Conservation (phyloP, 495 filamentous ascomycete species). For the Cryomyces minteri region DNA sequence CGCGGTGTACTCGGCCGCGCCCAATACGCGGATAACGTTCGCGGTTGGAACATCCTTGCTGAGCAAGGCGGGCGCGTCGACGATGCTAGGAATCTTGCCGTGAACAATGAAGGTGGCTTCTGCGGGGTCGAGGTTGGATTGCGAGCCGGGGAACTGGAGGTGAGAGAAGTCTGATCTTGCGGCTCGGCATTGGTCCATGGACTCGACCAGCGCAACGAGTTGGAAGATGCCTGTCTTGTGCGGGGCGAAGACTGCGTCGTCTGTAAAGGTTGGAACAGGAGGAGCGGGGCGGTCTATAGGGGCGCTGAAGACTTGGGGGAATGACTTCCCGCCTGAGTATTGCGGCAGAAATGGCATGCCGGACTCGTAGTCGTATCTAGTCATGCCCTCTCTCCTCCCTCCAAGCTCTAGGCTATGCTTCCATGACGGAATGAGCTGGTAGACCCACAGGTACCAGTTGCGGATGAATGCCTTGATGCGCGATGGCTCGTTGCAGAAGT, state of each 20-base stretch:
- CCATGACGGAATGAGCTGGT: conserved; percentile 16
- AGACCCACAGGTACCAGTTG: conserved; percentile 17
- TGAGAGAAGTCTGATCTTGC: not conserved
- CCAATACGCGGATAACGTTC: not conserved
- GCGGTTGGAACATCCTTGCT: not conserved
- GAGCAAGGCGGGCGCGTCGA: not conserved
- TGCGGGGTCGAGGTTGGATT: not conserved
- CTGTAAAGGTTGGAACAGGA: not conserved
- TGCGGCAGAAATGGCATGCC: not conserved
- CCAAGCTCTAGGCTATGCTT: not conserved
- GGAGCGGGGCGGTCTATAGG: not conserved
- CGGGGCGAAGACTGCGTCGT: not conserved
- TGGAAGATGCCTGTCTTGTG: not conserved
- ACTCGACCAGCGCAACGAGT: not conserved
- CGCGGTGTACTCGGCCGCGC: not conserved
- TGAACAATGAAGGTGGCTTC: not conserved
- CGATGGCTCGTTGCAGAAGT: conserved; percentile 15
- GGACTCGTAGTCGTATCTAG: not conserved
- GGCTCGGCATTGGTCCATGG: not conserved
- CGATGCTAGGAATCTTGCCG: not conserved
- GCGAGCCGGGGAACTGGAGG: no score
- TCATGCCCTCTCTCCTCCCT: not conserved
- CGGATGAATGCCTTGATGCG: conserved; percentile 17
- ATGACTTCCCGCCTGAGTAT: not conserved
- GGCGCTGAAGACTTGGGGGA: not conserved